Conservation (phyloP, 1,139 yeast species). For the Kurtzmaniella quercitrusa region DNA sequence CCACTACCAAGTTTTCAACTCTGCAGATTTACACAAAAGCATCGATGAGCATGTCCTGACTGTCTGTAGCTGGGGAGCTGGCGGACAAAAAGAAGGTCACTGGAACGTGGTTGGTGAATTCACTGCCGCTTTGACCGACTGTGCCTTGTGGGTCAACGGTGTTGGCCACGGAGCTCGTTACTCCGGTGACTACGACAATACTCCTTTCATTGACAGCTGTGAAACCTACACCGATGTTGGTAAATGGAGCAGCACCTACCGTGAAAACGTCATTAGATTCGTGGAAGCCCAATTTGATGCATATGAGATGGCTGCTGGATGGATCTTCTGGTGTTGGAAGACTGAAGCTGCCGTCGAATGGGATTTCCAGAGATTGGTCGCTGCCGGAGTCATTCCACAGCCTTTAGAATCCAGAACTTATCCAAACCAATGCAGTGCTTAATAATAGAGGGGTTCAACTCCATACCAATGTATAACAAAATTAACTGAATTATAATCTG, state of each 20-base stretch:
- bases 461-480: neutral
- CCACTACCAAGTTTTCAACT: conserved; percentile 81
- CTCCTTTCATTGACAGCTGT: conserved; percentile 62
- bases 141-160: conserved; percentile 90
- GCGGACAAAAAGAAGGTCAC: conserved; percentile 50
- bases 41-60: conserved; percentile 58
- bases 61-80: conserved; percentile 62
- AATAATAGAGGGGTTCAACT: neutral
- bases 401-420: conserved; percentile 65
- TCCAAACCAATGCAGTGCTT: conserved; percentile 61
- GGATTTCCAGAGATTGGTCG: conserved; percentile 65
- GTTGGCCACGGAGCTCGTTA: conserved; percentile 85
- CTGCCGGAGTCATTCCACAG: conserved; percentile 68
- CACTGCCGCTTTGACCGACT: conserved; percentile 92
- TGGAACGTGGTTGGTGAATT: conserved; percentile 89
- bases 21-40: conserved; percentile 50
- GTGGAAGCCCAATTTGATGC: conserved; percentile 91
- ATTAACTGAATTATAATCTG: too few species aligned
- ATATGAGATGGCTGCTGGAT: conserved; percentile 65
- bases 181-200: conserved; percentile 59
- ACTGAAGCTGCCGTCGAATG: conserved; percentile 84
- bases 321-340: conserved; percentile 93
- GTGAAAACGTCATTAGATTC: conserved; percentile 57
- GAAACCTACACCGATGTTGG: conserved; percentile 48
- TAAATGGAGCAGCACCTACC: conserved; percentile 60